phyloP scores from a whole-genome alignment of 2,329 filamentous ascomycete genomes.

The Penicillium sp. region DNA sequence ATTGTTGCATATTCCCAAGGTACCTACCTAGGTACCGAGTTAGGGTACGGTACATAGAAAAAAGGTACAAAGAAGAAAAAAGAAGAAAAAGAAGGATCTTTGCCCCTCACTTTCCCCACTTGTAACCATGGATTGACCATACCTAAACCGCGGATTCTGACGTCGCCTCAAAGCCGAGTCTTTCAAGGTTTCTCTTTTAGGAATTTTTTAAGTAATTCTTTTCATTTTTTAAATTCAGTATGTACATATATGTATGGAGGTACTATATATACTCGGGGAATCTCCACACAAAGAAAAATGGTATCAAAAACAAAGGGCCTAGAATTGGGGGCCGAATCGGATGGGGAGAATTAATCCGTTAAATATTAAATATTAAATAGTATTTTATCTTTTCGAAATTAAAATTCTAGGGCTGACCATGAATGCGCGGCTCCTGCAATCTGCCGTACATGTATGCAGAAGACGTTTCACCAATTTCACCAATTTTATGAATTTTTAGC shows the following conservation, averaged over 20 bases:
- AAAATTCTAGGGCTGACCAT: slow-evolving; percentile 1
- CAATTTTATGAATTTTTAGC: too few species aligned
- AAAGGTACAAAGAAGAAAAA: background rate
- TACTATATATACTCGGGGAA: background rate
- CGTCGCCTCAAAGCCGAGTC: slow-evolving; percentile 3
- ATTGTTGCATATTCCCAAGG: too few species aligned
- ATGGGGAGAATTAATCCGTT: background rate
- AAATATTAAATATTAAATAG: background rate
- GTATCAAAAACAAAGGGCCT: background rate
- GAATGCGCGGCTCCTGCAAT: slow-evolving; percentile 4
- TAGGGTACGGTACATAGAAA: background rate
- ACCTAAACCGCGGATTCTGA: slow-evolving; percentile 8
- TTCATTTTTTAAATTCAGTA: too few species aligned
- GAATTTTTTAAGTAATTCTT: background rate
- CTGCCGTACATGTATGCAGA: background rate
- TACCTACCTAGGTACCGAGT: too few species aligned
- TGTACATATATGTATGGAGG: background rate
- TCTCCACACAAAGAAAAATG: background rate
- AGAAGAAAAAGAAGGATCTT: slow-evolving; percentile 4
- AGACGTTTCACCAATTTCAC: background rate
- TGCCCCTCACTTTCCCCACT: background rate
- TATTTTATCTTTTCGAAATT: background rate
- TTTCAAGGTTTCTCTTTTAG: slow-evolving; percentile 2
- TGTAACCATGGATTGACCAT: background rate
- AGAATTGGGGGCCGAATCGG: background rate